A percentile compares a stretch with the other conserved stretches of the same genome.
These are phyloP conservation scores for Zygosaccharomyces bisporus DNA, from an alignment of 805 yeast genomes.

Conservation along the genomic window DNA sequence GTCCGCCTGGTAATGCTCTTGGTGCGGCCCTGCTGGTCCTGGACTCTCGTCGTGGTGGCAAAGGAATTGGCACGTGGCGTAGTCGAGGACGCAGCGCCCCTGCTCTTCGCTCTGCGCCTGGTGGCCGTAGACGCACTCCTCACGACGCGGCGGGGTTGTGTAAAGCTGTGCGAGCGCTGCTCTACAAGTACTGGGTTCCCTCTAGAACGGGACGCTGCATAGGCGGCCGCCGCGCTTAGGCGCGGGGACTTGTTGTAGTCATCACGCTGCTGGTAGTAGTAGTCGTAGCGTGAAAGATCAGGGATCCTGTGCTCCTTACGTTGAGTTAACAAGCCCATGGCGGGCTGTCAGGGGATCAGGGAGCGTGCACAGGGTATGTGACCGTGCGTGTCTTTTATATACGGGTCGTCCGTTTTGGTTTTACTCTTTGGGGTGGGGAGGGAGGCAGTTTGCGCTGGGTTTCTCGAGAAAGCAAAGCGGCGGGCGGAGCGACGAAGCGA, in stretches of 20 bases:
- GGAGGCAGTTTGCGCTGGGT: conserved; percentile 7
- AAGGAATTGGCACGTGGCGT: conserved; percentile 33
- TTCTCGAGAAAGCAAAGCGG: conserved; percentile 8
- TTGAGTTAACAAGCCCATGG: conserved; percentile 7
- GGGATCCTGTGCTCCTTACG: conserved; percentile 35
- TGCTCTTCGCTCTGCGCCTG: neutral
- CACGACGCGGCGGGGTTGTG: conserved; percentile 7
- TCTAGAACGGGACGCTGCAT: conserved; percentile 22
- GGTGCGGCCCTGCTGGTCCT: conserved; percentile 50
- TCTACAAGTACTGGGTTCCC: conserved; percentile 6
- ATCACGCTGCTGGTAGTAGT: conserved; percentile 28
- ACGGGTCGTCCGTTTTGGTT: conserved; percentile 5
- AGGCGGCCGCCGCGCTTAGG: conserved; percentile 34
- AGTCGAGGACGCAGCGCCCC: neutral
- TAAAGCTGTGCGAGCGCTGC: conserved; percentile 3
- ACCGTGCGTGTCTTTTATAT: conserved; percentile 5
- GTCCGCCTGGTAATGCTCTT: conserved; percentile 53
- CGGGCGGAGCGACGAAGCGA: neutral
- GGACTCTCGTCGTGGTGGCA: conserved; percentile 49
- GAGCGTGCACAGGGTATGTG: neutral
- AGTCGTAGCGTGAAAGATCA: conserved; percentile 38
- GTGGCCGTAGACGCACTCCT: conserved; percentile 10
- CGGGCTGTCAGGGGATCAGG: neutral
- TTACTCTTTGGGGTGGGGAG: conserved; percentile 8
- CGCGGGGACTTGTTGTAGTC: conserved; percentile 21